These are phyloP conservation scores for Gracilaria gracilis DNA, from an alignment of 23 red algal genomes.

Conservation along the genomic window DNA sequence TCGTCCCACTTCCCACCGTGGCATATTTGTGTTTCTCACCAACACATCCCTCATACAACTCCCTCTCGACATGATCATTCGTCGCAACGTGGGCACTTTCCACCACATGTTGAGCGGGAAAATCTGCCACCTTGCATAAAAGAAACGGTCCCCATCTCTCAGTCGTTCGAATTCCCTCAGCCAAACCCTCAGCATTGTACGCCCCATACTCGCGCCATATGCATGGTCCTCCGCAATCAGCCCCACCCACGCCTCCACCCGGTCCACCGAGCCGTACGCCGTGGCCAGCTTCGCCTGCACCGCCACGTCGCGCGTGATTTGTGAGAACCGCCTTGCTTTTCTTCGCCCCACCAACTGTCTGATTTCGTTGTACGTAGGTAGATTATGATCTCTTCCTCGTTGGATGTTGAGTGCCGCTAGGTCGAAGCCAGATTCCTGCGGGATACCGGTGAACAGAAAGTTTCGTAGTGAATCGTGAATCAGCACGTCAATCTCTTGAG, in stretches of 20 bases:
- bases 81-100: constrained; percentile 17
- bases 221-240: constrained; percentile 56
- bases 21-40: constrained; percentile 53
- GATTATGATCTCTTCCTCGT: constrained; percentile 52
- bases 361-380: constrained; percentile 45
- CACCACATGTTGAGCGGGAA: constrained; percentile 18
- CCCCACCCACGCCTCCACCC: constrained; percentile 43
- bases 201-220: constrained; percentile 34
- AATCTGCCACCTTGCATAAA: constrained; percentile 7
- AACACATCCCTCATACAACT: constrained; percentile 38
- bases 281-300: constrained; percentile 6
- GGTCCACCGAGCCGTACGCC: constrained; percentile 43
- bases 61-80: neutral
- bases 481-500: constrained; percentile 18
- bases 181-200: constrained; percentile 29
- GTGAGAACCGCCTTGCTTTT: neutral
- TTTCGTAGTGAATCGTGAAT: constrained; percentile 11
- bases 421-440: constrained; percentile 29
- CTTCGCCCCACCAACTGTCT: constrained; percentile 27
- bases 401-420: constrained; percentile 36
- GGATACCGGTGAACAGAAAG: constrained; percentile 38
- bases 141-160: constrained; percentile 74
- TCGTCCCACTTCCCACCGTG: neutral
- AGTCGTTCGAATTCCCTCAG: constrained; percentile 34
- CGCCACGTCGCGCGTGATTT: constrained; percentile 38